Evolutionary conservation across 1,139 yeast genomes (phyloP), one percentile per base, ranked within the genome.

Genomic region (Taphrina confusa): DNA sequence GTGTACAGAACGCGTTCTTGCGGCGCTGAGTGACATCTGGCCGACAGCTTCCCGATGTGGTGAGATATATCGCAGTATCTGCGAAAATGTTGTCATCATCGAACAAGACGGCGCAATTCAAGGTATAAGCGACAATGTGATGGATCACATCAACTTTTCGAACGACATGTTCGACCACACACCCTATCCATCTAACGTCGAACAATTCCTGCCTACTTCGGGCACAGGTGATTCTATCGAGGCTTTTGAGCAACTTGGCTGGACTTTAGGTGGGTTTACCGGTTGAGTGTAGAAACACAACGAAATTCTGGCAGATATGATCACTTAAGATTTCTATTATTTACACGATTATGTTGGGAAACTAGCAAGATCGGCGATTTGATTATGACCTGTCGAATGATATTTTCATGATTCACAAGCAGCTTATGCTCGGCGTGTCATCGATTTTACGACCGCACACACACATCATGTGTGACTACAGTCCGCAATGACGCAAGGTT

Each of bases 21-120:
- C 56, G 1, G 64, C 62, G 12, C 62, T 62, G 55, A 55, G 62
- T 8, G 63, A 58, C 22, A 50, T 60, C 47, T 63, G 65, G 65
- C 62, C 64, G 8, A 61, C 61, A 27, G 64, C 62, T 5, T 60
- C 55, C n/a, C 47, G 62, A 12, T 62, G 65, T 14, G 40, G 39
- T 9, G 49, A 45, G 20, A 18, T 54, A 2, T 54, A 31, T n/a
- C 31, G 46, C 14, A 37, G 33, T n/a, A 37, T 54, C 6, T 54
- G 58, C 31, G 30, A 31, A 11, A 42, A 34, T 11, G 58, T 54
- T 16, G 58, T 54, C 9, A 47, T 54, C 8, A 11, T 22, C 9
- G 31, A 46, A 22, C 58, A 45, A 25, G 44, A 44, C 16, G 58
- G 49, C 27, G 58, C 33, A 9, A 36, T 45, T 12, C 42, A 31